Conservation (phyloP, 768 basidiomycete species). For the Postia placenta region DNA sequence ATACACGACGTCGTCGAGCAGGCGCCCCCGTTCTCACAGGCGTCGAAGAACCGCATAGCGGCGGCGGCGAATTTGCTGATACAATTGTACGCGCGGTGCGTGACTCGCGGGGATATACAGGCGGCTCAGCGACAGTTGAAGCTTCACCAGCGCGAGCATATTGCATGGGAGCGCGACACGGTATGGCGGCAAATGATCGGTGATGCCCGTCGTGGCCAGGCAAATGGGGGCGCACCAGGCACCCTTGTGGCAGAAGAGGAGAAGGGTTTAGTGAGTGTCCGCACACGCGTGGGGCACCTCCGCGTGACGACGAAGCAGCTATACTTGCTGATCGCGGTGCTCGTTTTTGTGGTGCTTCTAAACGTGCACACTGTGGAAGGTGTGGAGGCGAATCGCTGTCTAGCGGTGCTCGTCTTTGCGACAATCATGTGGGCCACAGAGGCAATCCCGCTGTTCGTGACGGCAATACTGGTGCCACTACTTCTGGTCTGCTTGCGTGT, state of each 20-base stretch:
- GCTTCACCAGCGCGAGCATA: slow-evolving; percentile 84
- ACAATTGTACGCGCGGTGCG: slow-evolving; percentile 79
- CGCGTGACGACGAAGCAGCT: slow-evolving; percentile 59
- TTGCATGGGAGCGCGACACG: slow-evolving; percentile 96
- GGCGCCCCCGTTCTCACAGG: slow-evolving; percentile 59
- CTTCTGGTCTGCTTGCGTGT: slow-evolving; percentile 83
- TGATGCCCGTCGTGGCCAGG: slow-evolving; percentile 65
- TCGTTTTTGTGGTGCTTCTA: slow-evolving; percentile 55
- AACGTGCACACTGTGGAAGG: slow-evolving; percentile 54
- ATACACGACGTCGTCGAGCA: slow-evolving; percentile 64
- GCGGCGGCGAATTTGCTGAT: slow-evolving; percentile 52
- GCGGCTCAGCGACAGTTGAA: slow-evolving; percentile 77
- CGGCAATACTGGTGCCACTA: slow-evolving; percentile 83
- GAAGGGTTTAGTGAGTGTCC: slow-evolving; percentile 33
- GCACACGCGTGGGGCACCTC: slow-evolving; percentile 63
- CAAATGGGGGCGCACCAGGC: slow-evolving; percentile 15
- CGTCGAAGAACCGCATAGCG: slow-evolving; percentile 57
- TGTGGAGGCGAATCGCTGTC: slow-evolving; percentile 77
- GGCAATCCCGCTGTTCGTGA: slow-evolving; percentile 97
- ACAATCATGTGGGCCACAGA: slow-evolving; percentile 97
- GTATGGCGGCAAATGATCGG: slow-evolving; percentile 97
- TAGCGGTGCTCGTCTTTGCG: slow-evolving; percentile 84
- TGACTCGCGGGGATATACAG: slow-evolving; percentile 62
- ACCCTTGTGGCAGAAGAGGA: slow-evolving; percentile 40
- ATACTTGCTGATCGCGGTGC: slow-evolving; percentile 49